Base-by-base conservation (phyloP, 202 grass and related monocot species). In the Panicum hallii region DNA sequence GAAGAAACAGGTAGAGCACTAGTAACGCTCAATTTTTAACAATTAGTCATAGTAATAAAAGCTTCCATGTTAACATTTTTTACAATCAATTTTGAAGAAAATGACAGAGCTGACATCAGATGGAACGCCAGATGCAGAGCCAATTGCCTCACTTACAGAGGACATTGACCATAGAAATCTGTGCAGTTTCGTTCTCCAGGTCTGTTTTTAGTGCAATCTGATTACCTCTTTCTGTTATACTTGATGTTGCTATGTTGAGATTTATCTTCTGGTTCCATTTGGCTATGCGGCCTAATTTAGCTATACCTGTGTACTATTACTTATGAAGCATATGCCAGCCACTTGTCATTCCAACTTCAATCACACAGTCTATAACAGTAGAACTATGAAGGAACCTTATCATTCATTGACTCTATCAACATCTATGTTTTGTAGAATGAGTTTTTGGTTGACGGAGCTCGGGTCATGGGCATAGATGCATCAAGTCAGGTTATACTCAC, bases 401-500 rank as follows among this genome's bases (percentile, higher is more conserved):
- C 42, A 49, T 82, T 67, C 47, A 45, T 14, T 23, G 26, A 79
- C 32, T 11, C 74, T 63, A 19, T 79, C 83, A 47, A 23, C 75
- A 79, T 45, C 54, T 82, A 67, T 78, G 79, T 75, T 90, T 84
- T 85, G 80, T 86, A 99, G 97, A 88, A 87, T 78, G 93, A 96
- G 57, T 48, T 92, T 57, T 67, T 78, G 58, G 62, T 99, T 43
- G 76, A 91, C 82, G 97, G 90, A 92, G 91, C 97, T 86, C 89
- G 91, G 75, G 88, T 96, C 68, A 94, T 99, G 91, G 86, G 71
- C 70, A 92, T 99, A 88, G 90, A 99, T 87, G 91, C 88, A 78
- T 89, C 91, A 55, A 94, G 30, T 70, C 80, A 94, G 7, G 87
- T 84, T 72, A 78, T 96, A 88, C 45, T 96, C 26, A 81, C 93